phyloP scores from a whole-genome alignment of 306 rosid species.

The Styphnolobium japonicum region DNA sequence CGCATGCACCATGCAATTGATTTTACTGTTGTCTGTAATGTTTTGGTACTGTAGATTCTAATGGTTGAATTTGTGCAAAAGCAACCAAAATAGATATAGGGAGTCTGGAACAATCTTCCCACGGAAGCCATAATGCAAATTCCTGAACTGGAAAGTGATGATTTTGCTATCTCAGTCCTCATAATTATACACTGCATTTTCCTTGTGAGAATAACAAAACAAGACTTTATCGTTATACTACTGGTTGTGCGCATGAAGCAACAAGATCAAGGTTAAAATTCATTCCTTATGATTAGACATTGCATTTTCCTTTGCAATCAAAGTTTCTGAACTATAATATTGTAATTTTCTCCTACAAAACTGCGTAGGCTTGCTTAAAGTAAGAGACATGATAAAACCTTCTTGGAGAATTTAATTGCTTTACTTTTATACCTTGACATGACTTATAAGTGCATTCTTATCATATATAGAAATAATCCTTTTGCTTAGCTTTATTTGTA shows the following conservation, averaged over 20 bases:
- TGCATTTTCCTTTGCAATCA: slow-evolving; percentile 13
- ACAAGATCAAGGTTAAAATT: slow-evolving; percentile 21
- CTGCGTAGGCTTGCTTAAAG: neutral
- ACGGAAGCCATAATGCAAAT: slow-evolving; percentile 20
- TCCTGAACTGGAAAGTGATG: slow-evolving; percentile 37
- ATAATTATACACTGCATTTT: too few species aligned
- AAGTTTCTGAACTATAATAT: neutral
- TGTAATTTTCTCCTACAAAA: neutral
- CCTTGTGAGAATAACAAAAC: slow-evolving; percentile 24
- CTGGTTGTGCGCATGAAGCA: slow-evolving; percentile 47
- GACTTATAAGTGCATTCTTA: neutral
- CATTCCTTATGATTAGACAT: slow-evolving; percentile 29
- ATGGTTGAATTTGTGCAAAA: slow-evolving; percentile 37
- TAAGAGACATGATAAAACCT: neutral
- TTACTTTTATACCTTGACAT: neutral
- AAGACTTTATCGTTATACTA: slow-evolving; percentile 55
- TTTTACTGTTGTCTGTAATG: slow-evolving; percentile 30
- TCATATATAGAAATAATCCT: too few species aligned
- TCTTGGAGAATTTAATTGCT: neutral
- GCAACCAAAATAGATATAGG: slow-evolving; percentile 25
- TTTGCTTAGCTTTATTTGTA: too few species aligned
- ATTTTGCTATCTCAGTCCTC: slow-evolving; percentile 20
- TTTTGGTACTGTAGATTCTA: slow-evolving; percentile 22
- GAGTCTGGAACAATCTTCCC: slow-evolving; percentile 32
- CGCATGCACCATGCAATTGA: slow-evolving; percentile 48